phyloP scores from a whole-genome alignment of 192 early-diverging fungal genomes.

The Pilaira anomala region DNA sequence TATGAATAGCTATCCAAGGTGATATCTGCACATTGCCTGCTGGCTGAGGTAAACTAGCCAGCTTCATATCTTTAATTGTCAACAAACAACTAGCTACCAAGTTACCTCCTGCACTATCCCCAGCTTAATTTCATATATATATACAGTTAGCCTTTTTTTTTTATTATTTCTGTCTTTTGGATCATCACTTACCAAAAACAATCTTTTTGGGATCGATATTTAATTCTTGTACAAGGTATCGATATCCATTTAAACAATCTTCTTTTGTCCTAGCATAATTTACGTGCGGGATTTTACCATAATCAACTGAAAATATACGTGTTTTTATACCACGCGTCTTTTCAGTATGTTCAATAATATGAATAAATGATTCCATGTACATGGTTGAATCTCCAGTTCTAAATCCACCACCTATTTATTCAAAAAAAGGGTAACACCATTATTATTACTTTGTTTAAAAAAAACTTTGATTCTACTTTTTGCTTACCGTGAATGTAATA shows the following conservation, averaged over 20 bases:
- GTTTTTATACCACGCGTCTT: not conserved
- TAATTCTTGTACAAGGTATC: slow-evolving; percentile 17
- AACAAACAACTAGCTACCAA: not conserved
- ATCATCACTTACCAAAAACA: slow-evolving; percentile 5
- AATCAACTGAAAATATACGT: slow-evolving; percentile 13
- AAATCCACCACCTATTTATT: slow-evolving; percentile 15
- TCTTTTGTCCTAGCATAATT: slow-evolving; percentile 1
- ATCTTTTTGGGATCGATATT: slow-evolving; percentile 15
- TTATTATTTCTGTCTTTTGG: not conserved
- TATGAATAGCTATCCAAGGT: slow-evolving; percentile 18
- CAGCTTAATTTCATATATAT: not conserved
- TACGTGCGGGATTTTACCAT: not conserved
- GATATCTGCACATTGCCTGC: slow-evolving; percentile 15
- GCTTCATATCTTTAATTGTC: not conserved
- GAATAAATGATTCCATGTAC: slow-evolving; percentile 19
- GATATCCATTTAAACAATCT: slow-evolving; percentile 12
- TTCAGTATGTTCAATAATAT: slow-evolving; percentile 3
- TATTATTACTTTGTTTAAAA: not conserved
- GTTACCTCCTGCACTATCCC: slow-evolving; percentile 24
- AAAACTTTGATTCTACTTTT: not conserved
- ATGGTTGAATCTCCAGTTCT: slow-evolving; percentile 9
- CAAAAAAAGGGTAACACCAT: not conserved
- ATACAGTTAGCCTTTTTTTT: not conserved
- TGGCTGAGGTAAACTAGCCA: slow-evolving; percentile 2
- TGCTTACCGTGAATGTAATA: slow-evolving; percentile 20